A percentile compares a stretch with the other conserved stretches of the same genome.
phyloP scores from a whole-genome alignment of 352 stramenopile genomes.

The Pilasporangium apinafurcum region DNA sequence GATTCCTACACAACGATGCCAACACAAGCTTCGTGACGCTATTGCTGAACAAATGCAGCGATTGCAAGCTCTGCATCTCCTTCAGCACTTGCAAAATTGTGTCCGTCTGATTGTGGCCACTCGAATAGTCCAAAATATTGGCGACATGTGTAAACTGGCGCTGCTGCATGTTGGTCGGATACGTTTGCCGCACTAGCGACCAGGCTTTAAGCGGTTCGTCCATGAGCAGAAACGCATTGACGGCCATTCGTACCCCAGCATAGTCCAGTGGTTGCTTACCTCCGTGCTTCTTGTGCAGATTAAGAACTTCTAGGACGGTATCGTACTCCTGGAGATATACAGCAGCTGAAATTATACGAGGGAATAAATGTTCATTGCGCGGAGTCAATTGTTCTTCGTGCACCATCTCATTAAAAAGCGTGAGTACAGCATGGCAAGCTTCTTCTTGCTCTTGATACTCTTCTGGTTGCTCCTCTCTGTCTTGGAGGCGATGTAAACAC shows the following conservation, averaged over 20 bases:
- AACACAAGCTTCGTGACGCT: conserved; percentile 31
- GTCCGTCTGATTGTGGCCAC: conserved; percentile 25
- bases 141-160: conserved; percentile 15
- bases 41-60: conserved; percentile 19
- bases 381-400: conserved; percentile 30
- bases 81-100: conserved; percentile 25
- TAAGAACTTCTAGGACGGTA: conserved; percentile 29
- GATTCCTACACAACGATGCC: conserved; percentile 22
- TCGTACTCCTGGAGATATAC: conserved; percentile 47
- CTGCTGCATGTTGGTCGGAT: conserved; percentile 12
- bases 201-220: conserved; percentile 32
- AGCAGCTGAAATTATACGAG: conserved; percentile 43
- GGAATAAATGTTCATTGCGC: conserved; percentile 25
- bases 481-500: conserved; percentile 28
- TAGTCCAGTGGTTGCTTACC: conserved; percentile 17
- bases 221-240: conserved; percentile 48
- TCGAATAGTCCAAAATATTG: conserved; percentile 48
- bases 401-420: conserved; percentile 63
- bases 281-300: conserved; percentile 20
- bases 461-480: conserved; percentile 38
- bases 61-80: conserved; percentile 18
- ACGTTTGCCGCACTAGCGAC: conserved; percentile 27
- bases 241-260: conserved; percentile 35
- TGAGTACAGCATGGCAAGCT: conserved; percentile 22
- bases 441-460: conserved; percentile 29